Evolutionary conservation across 2,329 filamentous ascomycete genomes (phyloP).

Genomic region (Colletotrichum musicola): DNA sequence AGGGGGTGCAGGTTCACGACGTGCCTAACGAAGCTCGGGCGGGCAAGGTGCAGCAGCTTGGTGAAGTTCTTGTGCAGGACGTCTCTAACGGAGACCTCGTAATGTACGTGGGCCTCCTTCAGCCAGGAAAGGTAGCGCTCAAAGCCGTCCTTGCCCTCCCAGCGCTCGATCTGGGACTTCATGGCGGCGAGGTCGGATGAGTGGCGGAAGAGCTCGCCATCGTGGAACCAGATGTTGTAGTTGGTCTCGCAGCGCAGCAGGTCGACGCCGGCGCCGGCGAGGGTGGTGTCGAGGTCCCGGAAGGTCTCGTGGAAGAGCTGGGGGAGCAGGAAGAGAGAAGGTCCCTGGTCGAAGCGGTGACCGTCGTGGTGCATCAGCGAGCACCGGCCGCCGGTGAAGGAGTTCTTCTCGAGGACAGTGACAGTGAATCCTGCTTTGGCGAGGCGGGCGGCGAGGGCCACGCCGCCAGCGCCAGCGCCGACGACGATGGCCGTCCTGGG

Average conservation of each 20-base stretch:
- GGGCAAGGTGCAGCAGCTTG: constrained; percentile 67
- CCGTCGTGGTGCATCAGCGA: constrained; percentile 72
- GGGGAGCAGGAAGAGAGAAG: constrained; percentile 79
- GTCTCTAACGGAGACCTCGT: constrained; percentile 75
- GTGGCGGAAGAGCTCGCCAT: constrained; percentile 73
- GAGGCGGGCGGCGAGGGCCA: constrained; percentile 78
- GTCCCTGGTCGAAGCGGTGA: constrained; percentile 82
- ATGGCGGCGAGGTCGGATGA: constrained; percentile 78
- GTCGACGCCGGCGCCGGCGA: constrained; percentile 74
- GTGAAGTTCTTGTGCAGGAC: constrained; percentile 78
- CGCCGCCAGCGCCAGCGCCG: constrained; percentile 75
- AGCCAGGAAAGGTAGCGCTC: constrained; percentile 76
- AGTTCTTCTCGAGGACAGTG: constrained; percentile 84
- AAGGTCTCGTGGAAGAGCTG: constrained; percentile 79
- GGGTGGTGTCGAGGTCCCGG: constrained; percentile 74
- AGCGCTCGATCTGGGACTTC: constrained; percentile 79
- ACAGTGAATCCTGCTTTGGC: constrained; percentile 78
- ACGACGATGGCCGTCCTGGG: constrained; percentile 46
- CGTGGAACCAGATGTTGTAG: constrained; percentile 80
- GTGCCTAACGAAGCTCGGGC: constrained; percentile 69
- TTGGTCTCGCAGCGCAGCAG: constrained; percentile 81
- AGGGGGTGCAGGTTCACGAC: constrained; percentile 76
- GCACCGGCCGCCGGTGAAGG: constrained; percentile 78
- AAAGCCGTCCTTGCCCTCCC: constrained; percentile 79
- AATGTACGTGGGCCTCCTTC: constrained; percentile 76